A percentile compares a stretch with the other conserved stretches of the same genome.
Evolutionary conservation across 768 basidiomycete species (phyloP).

Genomic region (Lactarius deliciosus): DNA sequence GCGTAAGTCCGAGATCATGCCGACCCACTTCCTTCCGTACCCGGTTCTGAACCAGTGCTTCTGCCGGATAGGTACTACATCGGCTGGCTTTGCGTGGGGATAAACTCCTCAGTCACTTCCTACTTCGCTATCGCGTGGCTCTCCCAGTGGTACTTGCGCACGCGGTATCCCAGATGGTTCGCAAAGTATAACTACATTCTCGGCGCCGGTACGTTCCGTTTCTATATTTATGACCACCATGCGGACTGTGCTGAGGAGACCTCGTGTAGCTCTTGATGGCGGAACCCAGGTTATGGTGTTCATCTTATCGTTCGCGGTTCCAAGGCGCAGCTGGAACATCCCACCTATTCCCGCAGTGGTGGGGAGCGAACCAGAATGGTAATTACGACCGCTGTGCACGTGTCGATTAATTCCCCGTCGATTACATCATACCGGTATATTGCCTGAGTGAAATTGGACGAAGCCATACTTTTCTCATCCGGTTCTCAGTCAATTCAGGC

Average conservation of each 20-base stretch:
- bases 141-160: constrained; percentile 49
- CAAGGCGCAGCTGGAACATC: constrained; percentile 51
- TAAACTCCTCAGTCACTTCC: constrained; percentile 47
- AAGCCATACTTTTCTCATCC: too few species aligned
- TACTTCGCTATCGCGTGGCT: constrained; percentile 46
- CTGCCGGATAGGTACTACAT: constrained; percentile 43
- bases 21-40: background rate
- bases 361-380: constrained; percentile 55
- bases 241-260: background rate
- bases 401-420: background rate
- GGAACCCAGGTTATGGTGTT: constrained; percentile 55
- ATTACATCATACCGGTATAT: background rate
- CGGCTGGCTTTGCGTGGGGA: constrained; percentile 51
- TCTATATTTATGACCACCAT: background rate
- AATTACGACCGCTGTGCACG: constrained; percentile 35
- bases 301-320: constrained; percentile 27
- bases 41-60: background rate
- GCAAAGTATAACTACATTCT: constrained; percentile 40
- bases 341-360: constrained; percentile 55
- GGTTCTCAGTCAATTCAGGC: background rate
- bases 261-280: constrained; percentile 38
- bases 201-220: constrained; percentile 34
- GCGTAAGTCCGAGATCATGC: constrained; percentile 34
- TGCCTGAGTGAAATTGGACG: too few species aligned
- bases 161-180: constrained; percentile 45